These are phyloP conservation scores for Acanthamoeba royreba DNA, from an alignment of 208 protist species.

Conservation along the genomic window DNA sequence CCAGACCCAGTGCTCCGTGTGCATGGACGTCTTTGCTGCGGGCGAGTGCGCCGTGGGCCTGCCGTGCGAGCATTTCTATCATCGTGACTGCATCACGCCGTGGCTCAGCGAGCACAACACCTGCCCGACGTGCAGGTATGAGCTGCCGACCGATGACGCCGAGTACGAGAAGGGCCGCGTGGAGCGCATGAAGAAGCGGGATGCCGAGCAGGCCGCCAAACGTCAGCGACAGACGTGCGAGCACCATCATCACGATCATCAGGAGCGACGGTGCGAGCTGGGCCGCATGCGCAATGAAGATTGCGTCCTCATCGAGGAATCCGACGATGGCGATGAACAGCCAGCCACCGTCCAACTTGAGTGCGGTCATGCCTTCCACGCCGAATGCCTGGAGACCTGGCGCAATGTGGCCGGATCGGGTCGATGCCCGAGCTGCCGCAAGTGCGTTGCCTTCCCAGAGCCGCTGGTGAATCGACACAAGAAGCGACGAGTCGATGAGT, in stretches of 20 bases:
- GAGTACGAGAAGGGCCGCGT: not conserved
- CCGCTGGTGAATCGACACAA: not conserved
- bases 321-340: not conserved
- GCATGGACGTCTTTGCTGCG: conserved; percentile 35
- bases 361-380: not conserved
- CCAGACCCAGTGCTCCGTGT: conserved; percentile 31
- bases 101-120: conserved; percentile 64
- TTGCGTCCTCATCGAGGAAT: not conserved
- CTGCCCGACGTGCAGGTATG: conserved; percentile 69
- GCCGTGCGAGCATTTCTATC: conserved; percentile 61
- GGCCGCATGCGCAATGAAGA: not conserved
- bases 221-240: too few relatives aligned
- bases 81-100: conserved; percentile 62
- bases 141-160: conserved; percentile 55
- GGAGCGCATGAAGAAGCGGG: not conserved
- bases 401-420: not conserved
- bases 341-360: not conserved
- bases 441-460: not conserved
- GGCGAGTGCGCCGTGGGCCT: conserved; percentile 24
- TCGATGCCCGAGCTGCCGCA: not conserved
- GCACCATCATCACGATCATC: too few relatives aligned
- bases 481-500: not conserved
- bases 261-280: not conserved
- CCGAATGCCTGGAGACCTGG: not conserved
- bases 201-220: not conserved